Conservation (phyloP, 805 yeast genomes). For the Candida michaelii region DNA sequence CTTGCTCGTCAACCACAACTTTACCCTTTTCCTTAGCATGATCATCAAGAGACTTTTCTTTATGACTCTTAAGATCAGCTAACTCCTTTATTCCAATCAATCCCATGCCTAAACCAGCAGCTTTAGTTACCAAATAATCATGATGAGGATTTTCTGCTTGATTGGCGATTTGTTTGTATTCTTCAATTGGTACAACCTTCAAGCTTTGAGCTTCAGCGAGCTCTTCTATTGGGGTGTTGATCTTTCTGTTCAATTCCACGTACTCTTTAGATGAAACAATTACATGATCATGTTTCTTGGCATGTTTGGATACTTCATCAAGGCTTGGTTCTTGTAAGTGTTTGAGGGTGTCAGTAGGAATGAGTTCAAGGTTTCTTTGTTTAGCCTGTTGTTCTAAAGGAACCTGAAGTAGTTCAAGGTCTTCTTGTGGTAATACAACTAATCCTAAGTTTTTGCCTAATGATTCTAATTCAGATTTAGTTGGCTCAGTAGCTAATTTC, state of each 20-base stretch:
- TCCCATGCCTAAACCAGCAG: conserved; percentile 14
- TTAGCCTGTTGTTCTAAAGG: conserved; percentile 17
- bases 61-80: conserved; percentile 9
- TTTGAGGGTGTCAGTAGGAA: conserved; percentile 12
- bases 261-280: conserved; percentile 19
- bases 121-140: conserved; percentile 12
- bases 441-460: conserved; percentile 10
- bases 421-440: conserved; percentile 13
- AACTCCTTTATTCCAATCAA: conserved; percentile 12
- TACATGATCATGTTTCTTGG: conserved; percentile 14
- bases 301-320: conserved; percentile 16
- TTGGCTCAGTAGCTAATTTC: conserved; percentile 7
- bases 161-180: conserved; percentile 20
- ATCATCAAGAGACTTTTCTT: conserved; percentile 12
- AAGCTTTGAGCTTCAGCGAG: conserved; percentile 7
- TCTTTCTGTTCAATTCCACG: conserved; percentile 9
- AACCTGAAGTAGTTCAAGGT: conserved; percentile 13
- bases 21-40: conserved; percentile 14
- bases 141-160: conserved; percentile 11
- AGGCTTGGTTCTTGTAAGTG: conserved; percentile 14
- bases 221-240: conserved; percentile 16
- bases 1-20: conserved; percentile 17
- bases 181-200: conserved; percentile 18
- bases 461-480: conserved; percentile 15
- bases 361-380: conserved; percentile 8